Evolutionary conservation across 2,329 filamentous ascomycete species (phyloP).

Genomic region (Fusarium sp.): DNA sequence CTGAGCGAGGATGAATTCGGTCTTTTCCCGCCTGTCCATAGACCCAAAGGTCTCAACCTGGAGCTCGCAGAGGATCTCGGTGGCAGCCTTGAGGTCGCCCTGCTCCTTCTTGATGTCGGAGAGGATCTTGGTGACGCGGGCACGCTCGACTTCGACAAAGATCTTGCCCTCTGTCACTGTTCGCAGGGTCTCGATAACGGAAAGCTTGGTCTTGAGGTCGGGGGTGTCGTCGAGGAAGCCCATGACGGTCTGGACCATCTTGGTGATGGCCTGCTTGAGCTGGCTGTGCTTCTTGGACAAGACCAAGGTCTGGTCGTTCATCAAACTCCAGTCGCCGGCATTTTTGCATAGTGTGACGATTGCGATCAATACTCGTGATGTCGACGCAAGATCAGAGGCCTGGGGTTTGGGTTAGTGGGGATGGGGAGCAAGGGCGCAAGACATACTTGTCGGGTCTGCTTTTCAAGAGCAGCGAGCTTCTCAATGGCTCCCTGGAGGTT

Average conservation of each 20-base stretch:
- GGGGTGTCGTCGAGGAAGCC: conserved; percentile 89
- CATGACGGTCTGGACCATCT: conserved; percentile 99
- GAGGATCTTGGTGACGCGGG: conserved; percentile 92
- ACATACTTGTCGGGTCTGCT: conserved; percentile 93
- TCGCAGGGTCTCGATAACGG: conserved; percentile 92
- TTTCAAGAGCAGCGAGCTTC: conserved; percentile 91
- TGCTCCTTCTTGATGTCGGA: conserved; percentile 98
- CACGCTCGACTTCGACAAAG: conserved; percentile 98
- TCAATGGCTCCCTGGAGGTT: conserved; percentile 91
- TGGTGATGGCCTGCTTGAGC: conserved; percentile 98
- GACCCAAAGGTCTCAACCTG: conserved; percentile 99
- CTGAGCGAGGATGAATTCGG: conserved; percentile 97
- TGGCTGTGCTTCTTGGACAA: conserved; percentile 99
- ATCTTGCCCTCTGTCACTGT: conserved; percentile 99
- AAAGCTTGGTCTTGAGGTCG: conserved; percentile 86
- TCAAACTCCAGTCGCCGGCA: conserved; percentile 89
- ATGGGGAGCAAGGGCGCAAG: conserved; percentile 22
- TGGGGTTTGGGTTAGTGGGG: conserved; percentile 52
- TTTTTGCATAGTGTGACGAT: conserved; percentile 97
- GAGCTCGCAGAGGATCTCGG: conserved; percentile 94
- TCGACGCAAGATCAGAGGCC: conserved; percentile 96
- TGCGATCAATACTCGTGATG: conserved; percentile 85
- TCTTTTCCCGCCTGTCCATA: conserved; percentile 97
- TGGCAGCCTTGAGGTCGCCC: conserved; percentile 89
- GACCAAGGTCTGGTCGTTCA: conserved; percentile 96